Percentiles rank a stretch among this genome's conserved stretches.
Evolutionary conservation across 2,329 filamentous ascomycete genomes (phyloP).

Genomic region (Fusarium ambrosium): DNA sequence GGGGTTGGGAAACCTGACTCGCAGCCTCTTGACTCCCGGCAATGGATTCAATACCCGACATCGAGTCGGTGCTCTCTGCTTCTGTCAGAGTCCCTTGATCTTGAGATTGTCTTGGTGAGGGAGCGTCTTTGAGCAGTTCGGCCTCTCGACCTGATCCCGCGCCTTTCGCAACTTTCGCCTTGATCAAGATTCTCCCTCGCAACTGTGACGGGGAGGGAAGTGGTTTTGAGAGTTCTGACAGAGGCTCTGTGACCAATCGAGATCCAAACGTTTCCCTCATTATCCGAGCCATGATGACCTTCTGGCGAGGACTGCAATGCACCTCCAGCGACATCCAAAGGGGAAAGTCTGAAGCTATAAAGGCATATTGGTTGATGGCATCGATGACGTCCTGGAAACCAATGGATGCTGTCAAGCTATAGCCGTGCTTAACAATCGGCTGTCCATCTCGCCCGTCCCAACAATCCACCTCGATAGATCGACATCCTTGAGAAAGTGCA

Average conservation of each 20-base stretch:
- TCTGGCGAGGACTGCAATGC: constrained; percentile 5
- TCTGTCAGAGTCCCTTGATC: background rate
- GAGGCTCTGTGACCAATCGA: background rate
- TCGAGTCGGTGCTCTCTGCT: background rate
- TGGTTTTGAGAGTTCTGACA: accelerated
- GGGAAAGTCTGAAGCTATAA: constrained; percentile 20
- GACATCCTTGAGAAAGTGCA: constrained; percentile 14
- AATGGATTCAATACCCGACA: background rate
- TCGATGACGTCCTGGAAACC: constrained; percentile 14
- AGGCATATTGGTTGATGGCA: constrained; percentile 5
- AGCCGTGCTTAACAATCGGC: constrained; percentile 29
- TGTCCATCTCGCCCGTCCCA: constrained; percentile 31
- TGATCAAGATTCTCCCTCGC: constrained; percentile 15
- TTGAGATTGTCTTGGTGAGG: background rate
- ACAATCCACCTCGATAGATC: constrained; percentile 26
- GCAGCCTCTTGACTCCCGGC: background rate
- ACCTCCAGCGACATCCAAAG: constrained; percentile 27
- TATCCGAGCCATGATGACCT: constrained; percentile 11
- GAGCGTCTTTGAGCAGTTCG: background rate
- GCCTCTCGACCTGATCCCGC: background rate
- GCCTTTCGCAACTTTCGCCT: constrained; percentile 6
- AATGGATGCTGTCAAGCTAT: constrained; percentile 27
- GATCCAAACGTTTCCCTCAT: constrained; percentile 21
- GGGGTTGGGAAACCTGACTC: background rate
- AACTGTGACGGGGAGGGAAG: constrained; percentile 17